These are phyloP conservation scores for Solanum acaule DNA, from an alignment of 257 asterid species.

Conservation along the genomic window DNA sequence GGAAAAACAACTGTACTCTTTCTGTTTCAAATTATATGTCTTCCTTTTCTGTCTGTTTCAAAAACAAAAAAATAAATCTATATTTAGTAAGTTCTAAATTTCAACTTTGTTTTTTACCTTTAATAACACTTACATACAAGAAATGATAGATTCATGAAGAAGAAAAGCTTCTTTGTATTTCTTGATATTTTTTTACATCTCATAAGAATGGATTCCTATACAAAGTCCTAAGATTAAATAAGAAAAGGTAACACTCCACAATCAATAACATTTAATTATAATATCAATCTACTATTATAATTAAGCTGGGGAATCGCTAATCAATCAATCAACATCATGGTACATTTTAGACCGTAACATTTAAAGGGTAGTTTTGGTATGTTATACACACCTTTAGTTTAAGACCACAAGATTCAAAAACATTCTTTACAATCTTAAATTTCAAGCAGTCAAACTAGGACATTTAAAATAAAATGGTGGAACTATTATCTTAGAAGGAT, in stretches of 20 bases:
- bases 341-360: not conserved
- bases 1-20: not conserved
- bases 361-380: not conserved
- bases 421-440: not conserved
- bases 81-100: not conserved
- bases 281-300: not conserved
- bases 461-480: not conserved
- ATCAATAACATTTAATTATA: not conserved
- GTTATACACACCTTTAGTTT: not conserved
- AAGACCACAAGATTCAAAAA: not conserved
- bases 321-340: not conserved
- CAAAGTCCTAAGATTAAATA: not conserved
- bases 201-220: not conserved
- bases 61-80: not conserved
- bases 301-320: not conserved
- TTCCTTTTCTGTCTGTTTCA: not conserved
- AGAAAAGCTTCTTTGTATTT: not conserved
- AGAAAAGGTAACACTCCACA: not conserved
- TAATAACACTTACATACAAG: not conserved
- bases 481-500: not conserved
- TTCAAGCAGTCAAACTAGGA: not conserved
- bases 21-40: not conserved
- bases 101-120: not conserved
- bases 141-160: not conserved
- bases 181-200: not conserved